phyloP scores from a whole-genome alignment of 1,284 basidiomycete genomes.

The Cutaneotrichosporon spelunceum region DNA sequence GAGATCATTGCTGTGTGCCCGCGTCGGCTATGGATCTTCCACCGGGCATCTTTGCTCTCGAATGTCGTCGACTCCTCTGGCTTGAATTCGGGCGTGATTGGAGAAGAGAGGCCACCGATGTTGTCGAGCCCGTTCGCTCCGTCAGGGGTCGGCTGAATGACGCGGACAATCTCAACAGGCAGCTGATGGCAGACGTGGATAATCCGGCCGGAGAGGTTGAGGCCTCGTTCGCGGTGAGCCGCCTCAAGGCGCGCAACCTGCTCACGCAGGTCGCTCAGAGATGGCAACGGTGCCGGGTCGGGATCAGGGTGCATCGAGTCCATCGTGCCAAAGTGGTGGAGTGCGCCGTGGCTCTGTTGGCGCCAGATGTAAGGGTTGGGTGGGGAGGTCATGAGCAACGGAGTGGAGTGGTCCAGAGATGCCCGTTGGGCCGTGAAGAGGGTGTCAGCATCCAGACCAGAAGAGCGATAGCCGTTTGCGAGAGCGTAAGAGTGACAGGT shows the following conservation, averaged over 20 bases:
- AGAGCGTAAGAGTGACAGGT: not conserved
- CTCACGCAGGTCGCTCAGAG: constrained; percentile 50
- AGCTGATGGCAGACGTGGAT: constrained; percentile 68
- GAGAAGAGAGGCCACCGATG: constrained; percentile 32
- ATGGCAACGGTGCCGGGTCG: constrained; percentile 39
- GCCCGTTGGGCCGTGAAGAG: not conserved
- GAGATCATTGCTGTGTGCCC: constrained; percentile 95
- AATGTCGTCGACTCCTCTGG: constrained; percentile 40
- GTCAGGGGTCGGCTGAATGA: constrained; percentile 26
- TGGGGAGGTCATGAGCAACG: not conserved
- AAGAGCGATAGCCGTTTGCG: not conserved
- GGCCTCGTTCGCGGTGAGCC: constrained; percentile 64
- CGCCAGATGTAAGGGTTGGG: not conserved
- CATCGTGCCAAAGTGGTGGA: constrained; percentile 11
- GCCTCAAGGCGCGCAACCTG: constrained; percentile 61
- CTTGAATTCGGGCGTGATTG: constrained; percentile 51
- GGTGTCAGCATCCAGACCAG: not conserved
- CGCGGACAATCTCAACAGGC: constrained; percentile 48
- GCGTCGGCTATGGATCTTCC: constrained; percentile 76
- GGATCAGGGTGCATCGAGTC: constrained; percentile 46
- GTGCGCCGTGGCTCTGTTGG: not conserved
- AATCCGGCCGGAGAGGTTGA: constrained; percentile 74
- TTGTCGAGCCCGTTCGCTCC: constrained; percentile 8
- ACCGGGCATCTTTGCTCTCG: constrained; percentile 52
- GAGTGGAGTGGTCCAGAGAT: not conserved